Evolutionary conservation across 441 rosid genomes (phyloP).

Genomic region (Biscutella laevigata): DNA sequence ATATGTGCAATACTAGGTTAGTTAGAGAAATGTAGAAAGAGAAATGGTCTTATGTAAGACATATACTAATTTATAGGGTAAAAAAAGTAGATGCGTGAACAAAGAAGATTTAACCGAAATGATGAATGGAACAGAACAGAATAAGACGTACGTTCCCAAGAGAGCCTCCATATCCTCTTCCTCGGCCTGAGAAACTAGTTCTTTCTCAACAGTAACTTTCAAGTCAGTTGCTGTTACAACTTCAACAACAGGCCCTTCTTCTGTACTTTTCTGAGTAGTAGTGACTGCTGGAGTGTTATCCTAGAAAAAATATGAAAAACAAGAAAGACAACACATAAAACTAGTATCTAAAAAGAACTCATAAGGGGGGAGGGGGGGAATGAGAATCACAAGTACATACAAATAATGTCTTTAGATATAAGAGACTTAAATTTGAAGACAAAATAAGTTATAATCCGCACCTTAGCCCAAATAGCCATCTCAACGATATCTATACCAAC

Average conservation of each 20-base stretch:
- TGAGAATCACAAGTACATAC: constrained; percentile 11
- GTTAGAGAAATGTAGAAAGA: background rate
- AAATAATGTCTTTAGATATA: constrained; percentile 1
- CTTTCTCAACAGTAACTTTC: constrained; percentile 89
- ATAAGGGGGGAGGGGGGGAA: background rate
- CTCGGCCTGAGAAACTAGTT: constrained; percentile 87
- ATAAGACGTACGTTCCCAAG: constrained; percentile 67
- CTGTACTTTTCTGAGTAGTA: constrained; percentile 46
- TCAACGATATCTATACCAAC: constrained; percentile 97
- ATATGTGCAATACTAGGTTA: background rate
- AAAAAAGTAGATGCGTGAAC: background rate
- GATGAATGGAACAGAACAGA: constrained; percentile 6
- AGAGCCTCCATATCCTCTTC: constrained; percentile 99
- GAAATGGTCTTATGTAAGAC: background rate
- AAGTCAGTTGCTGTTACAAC: constrained; percentile 54
- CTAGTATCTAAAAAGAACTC: background rate
- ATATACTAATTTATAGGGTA: background rate
- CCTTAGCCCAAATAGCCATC: constrained; percentile 99
- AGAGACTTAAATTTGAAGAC: background rate
- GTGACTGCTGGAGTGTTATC: constrained; percentile 63
- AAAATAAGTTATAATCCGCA: constrained; percentile 24
- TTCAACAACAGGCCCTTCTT: constrained; percentile 55
- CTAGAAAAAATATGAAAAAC: constrained; percentile 32
- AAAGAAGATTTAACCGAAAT: constrained; percentile 1
- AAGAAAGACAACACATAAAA: constrained; percentile 3